Evolutionary conservation across 176 grass and related monocot species (phyloP).

Genomic region (Leersia perrieri): DNA sequence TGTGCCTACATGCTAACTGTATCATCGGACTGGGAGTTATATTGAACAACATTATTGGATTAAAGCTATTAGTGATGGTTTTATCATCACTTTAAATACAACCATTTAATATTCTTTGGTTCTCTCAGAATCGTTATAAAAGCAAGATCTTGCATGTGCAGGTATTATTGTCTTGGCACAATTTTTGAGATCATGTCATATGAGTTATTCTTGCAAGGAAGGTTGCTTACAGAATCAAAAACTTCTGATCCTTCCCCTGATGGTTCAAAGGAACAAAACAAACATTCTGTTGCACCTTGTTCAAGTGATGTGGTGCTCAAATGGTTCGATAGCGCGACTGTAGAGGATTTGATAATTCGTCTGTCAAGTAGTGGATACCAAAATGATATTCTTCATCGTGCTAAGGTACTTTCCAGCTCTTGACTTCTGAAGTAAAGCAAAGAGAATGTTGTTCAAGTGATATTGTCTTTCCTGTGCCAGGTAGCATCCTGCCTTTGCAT

Average conservation of each 20-base stretch:
- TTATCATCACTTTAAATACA: not conserved
- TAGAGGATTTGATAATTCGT: slow-evolving; percentile 56
- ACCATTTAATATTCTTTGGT: not conserved
- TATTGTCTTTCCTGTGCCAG: slow-evolving; percentile 36
- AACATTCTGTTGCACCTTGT: slow-evolving; percentile 33
- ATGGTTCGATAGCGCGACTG: slow-evolving; percentile 53
- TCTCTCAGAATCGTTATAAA: slow-evolving; percentile 5
- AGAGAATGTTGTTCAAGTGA: not conserved
- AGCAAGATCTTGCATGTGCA: slow-evolving; percentile 36
- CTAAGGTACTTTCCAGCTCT: slow-evolving; percentile 52
- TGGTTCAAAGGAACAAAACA: slow-evolving; percentile 31
- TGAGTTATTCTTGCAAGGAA: slow-evolving; percentile 84
- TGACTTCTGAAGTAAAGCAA: not conserved
- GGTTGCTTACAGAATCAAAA: slow-evolving; percentile 40
- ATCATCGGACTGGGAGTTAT: not conserved
- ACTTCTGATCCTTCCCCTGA: slow-evolving; percentile 20
- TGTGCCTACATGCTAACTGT: not conserved
- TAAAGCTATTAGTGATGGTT: not conserved
- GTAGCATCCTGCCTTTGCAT: slow-evolving; percentile 64
- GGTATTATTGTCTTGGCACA: slow-evolving; percentile 64
- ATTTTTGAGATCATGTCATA: slow-evolving; percentile 75
- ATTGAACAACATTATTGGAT: not conserved
- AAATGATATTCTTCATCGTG: slow-evolving; percentile 58
- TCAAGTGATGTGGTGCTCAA: slow-evolving; percentile 38
- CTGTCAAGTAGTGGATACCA: slow-evolving; percentile 51